These are phyloP conservation scores for Elaphomyces granulatus DNA, from an alignment of 495 filamentous ascomycete genomes.

Conservation along the genomic window DNA sequence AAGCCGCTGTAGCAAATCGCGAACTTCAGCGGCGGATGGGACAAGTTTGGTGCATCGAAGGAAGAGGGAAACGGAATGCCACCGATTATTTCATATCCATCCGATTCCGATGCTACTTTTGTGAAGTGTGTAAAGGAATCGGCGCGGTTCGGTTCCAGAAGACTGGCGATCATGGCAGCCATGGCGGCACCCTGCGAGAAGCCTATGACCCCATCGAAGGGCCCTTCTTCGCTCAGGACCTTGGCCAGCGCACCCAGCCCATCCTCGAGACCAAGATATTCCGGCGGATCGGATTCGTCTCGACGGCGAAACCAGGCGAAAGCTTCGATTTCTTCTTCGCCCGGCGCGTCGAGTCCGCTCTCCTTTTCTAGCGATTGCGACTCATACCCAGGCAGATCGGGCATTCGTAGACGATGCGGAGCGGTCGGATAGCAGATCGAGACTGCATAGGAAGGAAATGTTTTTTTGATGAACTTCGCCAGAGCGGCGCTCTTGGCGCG, in stretches of 20 bases:
- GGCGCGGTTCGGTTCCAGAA: constrained; percentile 47
- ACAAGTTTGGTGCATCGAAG: constrained; percentile 28
- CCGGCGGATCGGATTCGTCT: constrained; percentile 24
- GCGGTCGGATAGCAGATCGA: constrained; percentile 39
- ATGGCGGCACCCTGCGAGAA: constrained; percentile 58
- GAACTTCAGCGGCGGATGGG: constrained; percentile 56
- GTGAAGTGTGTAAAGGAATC: constrained; percentile 30
- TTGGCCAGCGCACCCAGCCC: constrained; percentile 47
- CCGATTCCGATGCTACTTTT: background rate
- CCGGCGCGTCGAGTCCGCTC: constrained; percentile 9
- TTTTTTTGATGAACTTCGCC: constrained; percentile 62
- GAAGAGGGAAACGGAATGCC: constrained; percentile 34
- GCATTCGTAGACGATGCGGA: constrained; percentile 40
- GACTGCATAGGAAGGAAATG: constrained; percentile 43
- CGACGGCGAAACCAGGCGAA: constrained; percentile 80
- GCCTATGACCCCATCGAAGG: constrained; percentile 60
- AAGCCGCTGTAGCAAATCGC: constrained; percentile 72
- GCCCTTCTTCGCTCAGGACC: constrained; percentile 41
- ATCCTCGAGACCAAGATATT: constrained; percentile 50
- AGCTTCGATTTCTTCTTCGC: constrained; percentile 37
- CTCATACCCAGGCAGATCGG: constrained; percentile 62
- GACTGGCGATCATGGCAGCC: constrained; percentile 46
- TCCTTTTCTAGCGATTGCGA: too few relatives aligned
- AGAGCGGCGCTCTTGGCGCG: constrained; percentile 79
- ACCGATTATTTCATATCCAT: too few relatives aligned